Conservation (phyloP, 257 asterid species). For the Rauvolfia tetraphylla region DNA sequence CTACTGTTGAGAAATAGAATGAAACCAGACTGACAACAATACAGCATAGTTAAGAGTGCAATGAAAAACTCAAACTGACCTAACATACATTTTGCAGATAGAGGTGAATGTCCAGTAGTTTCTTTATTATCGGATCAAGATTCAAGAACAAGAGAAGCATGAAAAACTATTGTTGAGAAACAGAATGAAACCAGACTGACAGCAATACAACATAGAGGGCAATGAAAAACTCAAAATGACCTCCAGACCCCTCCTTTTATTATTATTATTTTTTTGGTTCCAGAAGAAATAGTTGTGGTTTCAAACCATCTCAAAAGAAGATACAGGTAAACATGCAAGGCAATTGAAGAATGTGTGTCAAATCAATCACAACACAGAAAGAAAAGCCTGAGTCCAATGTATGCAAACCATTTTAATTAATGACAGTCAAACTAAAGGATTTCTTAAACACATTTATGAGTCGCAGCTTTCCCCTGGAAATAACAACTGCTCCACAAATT, state of each 20-base stretch:
- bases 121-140: no score
- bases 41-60: no score
- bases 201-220: no score
- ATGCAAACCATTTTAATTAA: background rate
- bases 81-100: no score
- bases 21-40: no score
- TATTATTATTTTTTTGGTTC: background rate
- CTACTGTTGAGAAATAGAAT: no score
- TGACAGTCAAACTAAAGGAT: background rate
- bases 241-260: background rate
- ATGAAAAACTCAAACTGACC: no score
- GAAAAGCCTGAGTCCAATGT: background rate
- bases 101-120: no score
- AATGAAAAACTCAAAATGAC: background rate
- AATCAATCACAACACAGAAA: background rate
- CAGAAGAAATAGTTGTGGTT: background rate
- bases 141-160: background rate
- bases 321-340: no score
- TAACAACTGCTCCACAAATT: background rate
- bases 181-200: background rate
- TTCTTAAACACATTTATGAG: background rate
- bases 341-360: background rate
- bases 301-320: background rate
- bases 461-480: background rate
- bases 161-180: background rate